These are phyloP conservation scores for Colletotrichum tabaci DNA, from an alignment of 2,329 filamentous ascomycete species.

Conservation along the genomic window DNA sequence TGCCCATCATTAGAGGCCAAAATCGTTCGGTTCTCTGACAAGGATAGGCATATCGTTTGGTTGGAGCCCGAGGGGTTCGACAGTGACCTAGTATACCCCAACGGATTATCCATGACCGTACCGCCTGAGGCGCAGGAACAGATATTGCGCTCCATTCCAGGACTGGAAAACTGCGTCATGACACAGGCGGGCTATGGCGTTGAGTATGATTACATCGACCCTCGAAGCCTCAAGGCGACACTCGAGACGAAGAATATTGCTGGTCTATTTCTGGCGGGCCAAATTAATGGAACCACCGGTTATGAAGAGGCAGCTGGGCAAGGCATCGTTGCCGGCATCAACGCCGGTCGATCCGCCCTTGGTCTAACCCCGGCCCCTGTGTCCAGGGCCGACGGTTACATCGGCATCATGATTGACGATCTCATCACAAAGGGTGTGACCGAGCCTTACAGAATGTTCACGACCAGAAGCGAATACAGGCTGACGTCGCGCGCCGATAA, in stretches of 20 bases:
- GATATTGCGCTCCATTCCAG: slow-evolving; percentile 88
- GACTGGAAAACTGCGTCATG: slow-evolving; percentile 91
- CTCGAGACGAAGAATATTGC: slow-evolving; percentile 93
- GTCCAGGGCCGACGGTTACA: slow-evolving; percentile 90
- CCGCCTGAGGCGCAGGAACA: slow-evolving; percentile 88
- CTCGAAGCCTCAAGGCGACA: slow-evolving; percentile 87
- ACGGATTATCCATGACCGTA: slow-evolving; percentile 97
- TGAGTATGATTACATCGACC: slow-evolving; percentile 98
- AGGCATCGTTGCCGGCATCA: slow-evolving; percentile 92
- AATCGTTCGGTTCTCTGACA: slow-evolving; percentile 87
- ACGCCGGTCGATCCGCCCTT: slow-evolving; percentile 86
- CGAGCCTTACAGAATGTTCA: slow-evolving; percentile 99
- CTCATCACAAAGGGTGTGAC: slow-evolving; percentile 96
- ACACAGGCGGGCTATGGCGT: slow-evolving; percentile 96
- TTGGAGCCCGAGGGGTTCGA: slow-evolving; percentile 96
- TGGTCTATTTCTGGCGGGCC: slow-evolving; percentile 92
- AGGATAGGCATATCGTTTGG: slow-evolving; percentile 90
- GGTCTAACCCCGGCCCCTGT: slow-evolving; percentile 77
- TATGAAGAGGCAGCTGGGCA: slow-evolving; percentile 98
- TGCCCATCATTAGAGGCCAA: slow-evolving; percentile 97
- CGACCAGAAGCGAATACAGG: slow-evolving; percentile 93
- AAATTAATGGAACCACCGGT: slow-evolving; percentile 98
- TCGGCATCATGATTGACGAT: slow-evolving; percentile 99
- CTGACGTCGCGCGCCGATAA: slow-evolving; percentile 95
- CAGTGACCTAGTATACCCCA: slow-evolving; percentile 92